Evolutionary conservation across 78 protist genomes (phyloP), one percentile per base, ranked within the genome.

Genomic region (Andalucia godoyi): DNA sequence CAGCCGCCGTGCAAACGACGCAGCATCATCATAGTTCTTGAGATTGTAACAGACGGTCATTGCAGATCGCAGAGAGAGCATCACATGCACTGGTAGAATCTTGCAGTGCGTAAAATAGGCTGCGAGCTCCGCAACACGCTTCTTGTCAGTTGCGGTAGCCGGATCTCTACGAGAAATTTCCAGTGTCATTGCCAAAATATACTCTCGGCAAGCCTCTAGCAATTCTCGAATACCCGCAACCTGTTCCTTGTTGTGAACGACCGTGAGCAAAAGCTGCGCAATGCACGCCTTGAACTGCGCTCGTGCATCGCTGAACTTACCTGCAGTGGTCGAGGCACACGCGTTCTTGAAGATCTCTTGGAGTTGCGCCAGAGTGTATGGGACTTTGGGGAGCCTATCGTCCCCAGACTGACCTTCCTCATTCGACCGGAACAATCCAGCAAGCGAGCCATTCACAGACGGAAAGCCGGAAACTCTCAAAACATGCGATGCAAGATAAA

Each of bases 61-160:
- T 37, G 91, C 92, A 4, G 87, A 59, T 37, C 89, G 70, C 29
- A 90, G 69, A 47, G 76, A 18, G 43, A 92, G 77, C 15, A 73
- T 25, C 63, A 87, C 25, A 64, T 93, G 97, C 25, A 70, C 43
- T 23, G 87, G 71, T 66, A 85, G 83, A 29, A 95, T 39, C 39
- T 90, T 71, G 77, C 95, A 87, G 86, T 95, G 93, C 5, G 96
- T 87, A 45, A 94, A 89, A 64, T 89, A 91, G 18, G 95, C 93
- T 9, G 96, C 88, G 51, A 93, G 82, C 80, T 88, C 98, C 17
- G 51, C 36, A 55, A 42, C 64, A 47, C 89, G 39, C 47, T 2
- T 1, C 13, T 0, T 18, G 57, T 38, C 76, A 18, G 53, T 33
- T 8, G 32, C n/a, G 34, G 55, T 15, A 5, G n/a, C 50, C 54